Evolutionary conservation across 192 early-diverging fungal genomes (phyloP), one percentile per base, ranked within the genome.

Genomic region (Entophlyctis luteolus): DNA sequence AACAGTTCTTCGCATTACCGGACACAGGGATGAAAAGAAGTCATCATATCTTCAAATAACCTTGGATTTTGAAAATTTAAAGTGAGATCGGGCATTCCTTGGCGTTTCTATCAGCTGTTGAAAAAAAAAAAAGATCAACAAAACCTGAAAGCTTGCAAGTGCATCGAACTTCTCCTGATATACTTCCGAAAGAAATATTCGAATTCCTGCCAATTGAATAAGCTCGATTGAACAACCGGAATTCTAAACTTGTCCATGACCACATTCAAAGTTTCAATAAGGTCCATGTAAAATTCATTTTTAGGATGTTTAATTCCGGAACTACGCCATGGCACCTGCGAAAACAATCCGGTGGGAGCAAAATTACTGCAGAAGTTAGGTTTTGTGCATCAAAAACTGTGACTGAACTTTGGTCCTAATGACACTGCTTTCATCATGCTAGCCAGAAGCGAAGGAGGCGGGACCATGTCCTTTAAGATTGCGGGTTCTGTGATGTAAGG

Each of bases 261-360:
- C 2, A 88, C 87, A 75, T 98, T 90, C 29, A 98, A 81, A 33
- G 90, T 88, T 79, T 98, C 95, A 20, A 89, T 75, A 23, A 98
- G 82, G 69, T 98, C 95, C 67, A 98, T 88, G 68, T 91, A 95
- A 56, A 98, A 89, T 75, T 98, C 94, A 79, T 98, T 98, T 48
- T 85, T 86, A 1, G 85, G 78, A 68, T 98, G 92, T 72, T 91
- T 88, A 35, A 96, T 89, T 27, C 92, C 92, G 27, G 83, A 78
- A 38, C 87, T 83, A 55, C 95, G 79, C 95, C 95, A 98, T 6
- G 93, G 92, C 22, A 94, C 84, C 6, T 78, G 85, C 6, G 89
- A 88, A 69, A 90, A 72, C 2, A 71, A 75, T 23, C 83, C 86
- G 20, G 81, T 79, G 29, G 88, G 87, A 45, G 29, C 25, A 53